Conservation (phyloP, 2,329 filamentous ascomycete species). For the Diplocarpon rosae region DNA sequence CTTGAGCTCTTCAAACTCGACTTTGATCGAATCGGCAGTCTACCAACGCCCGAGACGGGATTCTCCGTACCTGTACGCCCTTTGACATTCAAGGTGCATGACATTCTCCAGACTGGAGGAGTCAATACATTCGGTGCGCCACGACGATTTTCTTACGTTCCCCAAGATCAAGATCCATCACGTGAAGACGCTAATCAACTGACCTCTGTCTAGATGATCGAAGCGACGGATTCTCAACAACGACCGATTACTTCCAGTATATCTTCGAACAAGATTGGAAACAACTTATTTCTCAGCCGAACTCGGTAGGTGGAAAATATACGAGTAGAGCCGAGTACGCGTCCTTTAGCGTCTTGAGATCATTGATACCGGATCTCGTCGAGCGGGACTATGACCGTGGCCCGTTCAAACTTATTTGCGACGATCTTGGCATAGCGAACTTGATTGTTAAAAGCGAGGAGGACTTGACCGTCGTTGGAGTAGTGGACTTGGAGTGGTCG, state of each 20-base stretch:
- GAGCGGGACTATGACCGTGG: conserved; percentile 15
- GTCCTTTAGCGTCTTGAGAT: conserved; percentile 24
- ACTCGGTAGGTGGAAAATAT: conserved; percentile 24
- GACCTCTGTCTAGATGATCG: conserved; percentile 12
- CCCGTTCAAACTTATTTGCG: conserved; percentile 30
- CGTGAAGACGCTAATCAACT: no score
- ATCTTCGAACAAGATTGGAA: conserved; percentile 26
- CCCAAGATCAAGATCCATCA: not conserved
- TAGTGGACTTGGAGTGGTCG: conserved; percentile 30
- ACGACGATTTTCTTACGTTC: not conserved
- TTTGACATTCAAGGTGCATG: conserved; percentile 28
- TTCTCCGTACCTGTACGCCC: conserved; percentile 17
- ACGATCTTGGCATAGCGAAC: conserved; percentile 30
- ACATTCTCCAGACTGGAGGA: conserved; percentile 26
- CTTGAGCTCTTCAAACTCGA: conserved; percentile 12
- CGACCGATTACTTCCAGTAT: conserved; percentile 19
- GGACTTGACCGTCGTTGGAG: conserved; percentile 29
- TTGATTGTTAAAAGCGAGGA: conserved; percentile 28
- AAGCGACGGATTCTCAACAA: conserved; percentile 8
- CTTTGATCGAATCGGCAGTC: conserved; percentile 11
- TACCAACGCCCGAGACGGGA: conserved; percentile 8
- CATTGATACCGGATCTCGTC: conserved; percentile 11
- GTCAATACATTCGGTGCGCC: conserved; percentile 17
- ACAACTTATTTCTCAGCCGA: conserved; percentile 28
- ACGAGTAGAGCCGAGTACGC: conserved; percentile 25